phyloP scores from a whole-genome alignment of 768 basidiomycete genomes.

The Tylopilus rubrobrunneus region DNA sequence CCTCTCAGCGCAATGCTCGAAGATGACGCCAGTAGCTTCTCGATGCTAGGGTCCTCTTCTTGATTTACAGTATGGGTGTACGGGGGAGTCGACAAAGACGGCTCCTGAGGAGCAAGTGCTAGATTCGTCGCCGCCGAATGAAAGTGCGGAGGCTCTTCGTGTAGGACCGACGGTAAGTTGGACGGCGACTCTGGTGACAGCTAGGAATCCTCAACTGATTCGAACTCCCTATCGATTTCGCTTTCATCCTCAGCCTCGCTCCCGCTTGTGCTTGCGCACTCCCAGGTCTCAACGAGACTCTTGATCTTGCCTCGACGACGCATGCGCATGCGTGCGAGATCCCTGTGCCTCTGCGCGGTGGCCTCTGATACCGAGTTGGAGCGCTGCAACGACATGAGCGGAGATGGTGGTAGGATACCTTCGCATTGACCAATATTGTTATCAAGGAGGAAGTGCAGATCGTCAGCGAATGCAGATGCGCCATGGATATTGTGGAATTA shows the following conservation, averaged over 20 bases:
- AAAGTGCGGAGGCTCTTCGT: neutral
- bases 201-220: neutral
- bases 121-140: neutral
- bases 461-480: constrained; percentile 36
- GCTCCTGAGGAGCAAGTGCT: neutral
- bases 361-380: constrained; percentile 26
- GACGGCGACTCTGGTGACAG: neutral
- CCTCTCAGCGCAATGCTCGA: constrained; percentile 19
- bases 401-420: constrained; percentile 10
- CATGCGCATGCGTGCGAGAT: constrained; percentile 26
- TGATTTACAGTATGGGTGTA: constrained; percentile 6
- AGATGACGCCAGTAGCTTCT: constrained; percentile 26
- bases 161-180: neutral
- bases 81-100: constrained; percentile 11
- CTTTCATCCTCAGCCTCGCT: constrained; percentile 23
- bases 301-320: constrained; percentile 29
- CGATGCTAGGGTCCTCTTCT: constrained; percentile 26
- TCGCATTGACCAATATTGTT: constrained; percentile 1
- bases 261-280: constrained; percentile 25
- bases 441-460: constrained; percentile 23
- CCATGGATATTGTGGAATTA: constrained; percentile 26
- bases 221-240: neutral
- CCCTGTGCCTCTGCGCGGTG: constrained; percentile 21
- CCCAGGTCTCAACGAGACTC: constrained; percentile 35
- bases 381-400: constrained; percentile 16